Evolutionary conservation across 108 stramenopile species (phyloP).

Genomic region (Pseudonitzschia pungens): DNA sequence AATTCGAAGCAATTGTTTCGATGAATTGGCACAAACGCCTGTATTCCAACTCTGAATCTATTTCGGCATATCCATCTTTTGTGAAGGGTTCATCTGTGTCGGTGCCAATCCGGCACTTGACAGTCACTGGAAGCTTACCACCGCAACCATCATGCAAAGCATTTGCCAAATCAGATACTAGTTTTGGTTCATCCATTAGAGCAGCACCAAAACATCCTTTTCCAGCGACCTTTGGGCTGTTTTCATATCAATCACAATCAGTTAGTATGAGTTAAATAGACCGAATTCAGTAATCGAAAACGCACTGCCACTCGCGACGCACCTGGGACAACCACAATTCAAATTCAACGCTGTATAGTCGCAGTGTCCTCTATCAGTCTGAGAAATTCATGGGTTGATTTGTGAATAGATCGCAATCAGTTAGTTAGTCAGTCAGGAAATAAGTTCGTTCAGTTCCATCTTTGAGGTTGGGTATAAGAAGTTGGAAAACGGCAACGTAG

Average conservation of each 20-base stretch:
- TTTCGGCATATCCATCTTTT: conserved; percentile 44
- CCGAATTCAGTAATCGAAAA: background rate
- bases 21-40: conserved; percentile 79
- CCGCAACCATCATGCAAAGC: conserved; percentile 75
- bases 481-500: background rate
- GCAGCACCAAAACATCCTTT: conserved; percentile 98
- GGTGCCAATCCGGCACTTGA: conserved; percentile 96
- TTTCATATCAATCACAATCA: background rate
- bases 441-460: background rate
- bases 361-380: conserved; percentile 56
- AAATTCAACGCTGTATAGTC: conserved; percentile 97
- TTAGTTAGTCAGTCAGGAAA: background rate
- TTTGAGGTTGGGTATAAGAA: background rate
- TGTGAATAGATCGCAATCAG: background rate
- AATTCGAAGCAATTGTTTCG: conserved; percentile 71
- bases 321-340: conserved; percentile 96
- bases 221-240: conserved; percentile 90
- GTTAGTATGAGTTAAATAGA: background rate
- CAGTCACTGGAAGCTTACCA: conserved; percentile 80
- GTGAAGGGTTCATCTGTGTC: conserved; percentile 54
- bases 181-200: conserved; percentile 91
- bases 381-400: background rate
- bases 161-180: conserved; percentile 74
- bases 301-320: background rate
- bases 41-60: conserved; percentile 87